These are phyloP conservation scores for Ceriops decandra DNA, from an alignment of 345 rosid species.

Conservation along the genomic window DNA sequence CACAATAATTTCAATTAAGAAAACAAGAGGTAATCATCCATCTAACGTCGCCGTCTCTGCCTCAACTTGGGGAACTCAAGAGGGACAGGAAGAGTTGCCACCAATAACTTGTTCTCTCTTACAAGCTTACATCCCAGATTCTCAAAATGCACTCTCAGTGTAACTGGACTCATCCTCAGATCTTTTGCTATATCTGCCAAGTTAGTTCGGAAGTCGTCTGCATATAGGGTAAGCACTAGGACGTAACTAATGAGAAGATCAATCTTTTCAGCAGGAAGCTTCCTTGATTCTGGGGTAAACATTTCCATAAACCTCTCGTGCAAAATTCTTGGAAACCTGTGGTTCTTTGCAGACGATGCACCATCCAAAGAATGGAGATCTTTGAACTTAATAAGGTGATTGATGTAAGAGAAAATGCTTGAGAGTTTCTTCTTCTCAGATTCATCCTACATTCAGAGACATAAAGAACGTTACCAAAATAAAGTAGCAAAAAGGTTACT, in stretches of 20 bases:
- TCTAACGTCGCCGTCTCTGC: conserved; percentile 35
- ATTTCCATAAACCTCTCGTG: conserved; percentile 41
- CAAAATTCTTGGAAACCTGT: conserved; percentile 52
- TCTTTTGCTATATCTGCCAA: conserved; percentile 70
- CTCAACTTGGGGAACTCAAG: conserved; percentile 49
- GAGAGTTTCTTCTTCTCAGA: conserved; percentile 40
- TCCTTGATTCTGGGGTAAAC: conserved; percentile 45
- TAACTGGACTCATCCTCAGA: conserved; percentile 46
- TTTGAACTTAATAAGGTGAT: conserved; percentile 79
- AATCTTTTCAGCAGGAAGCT: conserved; percentile 43
- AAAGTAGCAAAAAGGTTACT: not conserved
- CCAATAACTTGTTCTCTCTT: conserved; percentile 20
- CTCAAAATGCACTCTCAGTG: conserved; percentile 49
- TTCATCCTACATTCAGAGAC: conserved; percentile 46
- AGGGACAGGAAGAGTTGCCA: conserved; percentile 61
- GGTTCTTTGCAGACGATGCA: conserved; percentile 50
- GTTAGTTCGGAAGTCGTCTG: conserved; percentile 58
- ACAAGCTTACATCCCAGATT: conserved; percentile 70
- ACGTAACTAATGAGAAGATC: conserved; percentile 74
- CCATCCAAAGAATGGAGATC: conserved; percentile 55
- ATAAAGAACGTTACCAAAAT: not conserved
- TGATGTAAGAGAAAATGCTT: conserved; percentile 49
- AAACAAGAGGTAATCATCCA: not conserved
- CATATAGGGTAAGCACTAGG: conserved; percentile 69
- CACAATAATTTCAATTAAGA: not conserved